Percentiles rank a stretch among this genome's conserved stretches.
Conservation (phyloP, 768 basidiomycete species). For the Mrakia gelida region DNA sequence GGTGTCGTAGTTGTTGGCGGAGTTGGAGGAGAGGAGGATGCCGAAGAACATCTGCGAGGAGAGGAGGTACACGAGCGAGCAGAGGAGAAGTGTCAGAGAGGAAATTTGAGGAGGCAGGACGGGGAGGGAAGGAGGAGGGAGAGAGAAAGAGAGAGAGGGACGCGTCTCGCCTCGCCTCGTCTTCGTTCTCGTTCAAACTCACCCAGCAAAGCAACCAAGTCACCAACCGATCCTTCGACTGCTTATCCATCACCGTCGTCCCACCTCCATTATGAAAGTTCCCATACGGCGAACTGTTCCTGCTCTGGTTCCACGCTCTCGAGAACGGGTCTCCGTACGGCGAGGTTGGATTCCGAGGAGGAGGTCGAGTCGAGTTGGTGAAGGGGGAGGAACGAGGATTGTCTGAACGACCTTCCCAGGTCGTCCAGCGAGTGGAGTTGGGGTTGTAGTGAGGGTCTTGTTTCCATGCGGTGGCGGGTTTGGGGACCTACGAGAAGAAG, state of each 20-base stretch:
- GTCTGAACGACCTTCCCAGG: conserved; percentile 6
- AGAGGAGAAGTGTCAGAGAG: neutral
- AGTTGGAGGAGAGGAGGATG: neutral
- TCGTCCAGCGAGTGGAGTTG: neutral
- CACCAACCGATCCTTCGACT: neutral
- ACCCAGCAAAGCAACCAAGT: neutral
- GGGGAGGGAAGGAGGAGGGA: neutral
- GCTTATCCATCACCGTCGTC: neutral
- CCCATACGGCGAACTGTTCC: neutral
- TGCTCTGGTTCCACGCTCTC: neutral
- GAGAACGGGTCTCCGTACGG: neutral
- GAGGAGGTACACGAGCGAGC: too few relatives aligned
- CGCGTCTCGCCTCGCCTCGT: neutral
- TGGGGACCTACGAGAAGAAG: neutral
- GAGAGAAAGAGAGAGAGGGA: neutral
- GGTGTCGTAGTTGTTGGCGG: neutral
- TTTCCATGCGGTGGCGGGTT: neutral
- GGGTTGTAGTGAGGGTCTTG: neutral
- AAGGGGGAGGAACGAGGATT: neutral
- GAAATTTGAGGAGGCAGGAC: too few relatives aligned
- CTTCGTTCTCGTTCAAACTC: too few relatives aligned
- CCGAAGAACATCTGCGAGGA: conserved; percentile 2
- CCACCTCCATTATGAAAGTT: neutral
- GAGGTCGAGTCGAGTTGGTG: neutral
- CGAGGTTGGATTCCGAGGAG: neutral